These are phyloP conservation scores for Fusarium nematophilum DNA, from an alignment of 2,329 filamentous ascomycete genomes.

Conservation along the genomic window DNA sequence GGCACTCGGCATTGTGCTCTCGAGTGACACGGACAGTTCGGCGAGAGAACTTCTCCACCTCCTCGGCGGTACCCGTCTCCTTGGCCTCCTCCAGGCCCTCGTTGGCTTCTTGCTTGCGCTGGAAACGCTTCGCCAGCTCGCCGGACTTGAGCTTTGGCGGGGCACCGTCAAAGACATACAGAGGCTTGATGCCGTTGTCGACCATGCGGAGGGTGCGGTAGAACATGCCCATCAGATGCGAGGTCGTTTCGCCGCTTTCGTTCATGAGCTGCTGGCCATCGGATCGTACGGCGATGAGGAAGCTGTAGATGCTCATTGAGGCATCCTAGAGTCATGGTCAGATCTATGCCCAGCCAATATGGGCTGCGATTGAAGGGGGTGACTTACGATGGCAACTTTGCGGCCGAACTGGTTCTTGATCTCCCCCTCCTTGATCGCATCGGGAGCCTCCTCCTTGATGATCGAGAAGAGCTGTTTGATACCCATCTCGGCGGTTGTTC, in stretches of 20 bases:
- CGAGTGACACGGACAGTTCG: constrained; percentile 94
- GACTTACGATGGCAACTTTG: constrained; percentile 93
- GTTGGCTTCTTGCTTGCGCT: constrained; percentile 91
- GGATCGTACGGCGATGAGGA: constrained; percentile 96
- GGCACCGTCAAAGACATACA: constrained; percentile 97
- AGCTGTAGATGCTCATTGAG: constrained; percentile 99
- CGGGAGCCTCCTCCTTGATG: constrained; percentile 93
- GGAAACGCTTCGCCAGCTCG: constrained; percentile 94
- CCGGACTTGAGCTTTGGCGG: constrained; percentile 98
- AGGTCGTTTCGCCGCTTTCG: constrained; percentile 95
- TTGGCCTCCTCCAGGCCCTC: constrained; percentile 95
- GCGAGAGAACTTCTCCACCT: constrained; percentile 97
- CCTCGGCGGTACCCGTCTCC: constrained; percentile 94
- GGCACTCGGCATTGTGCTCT: constrained; percentile 96
- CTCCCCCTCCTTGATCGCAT: constrained; percentile 93
- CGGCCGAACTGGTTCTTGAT: constrained; percentile 99
- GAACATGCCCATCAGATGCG: constrained; percentile 99
- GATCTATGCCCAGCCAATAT: not conserved
- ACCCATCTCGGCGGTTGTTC: constrained; percentile 59
- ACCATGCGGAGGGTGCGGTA: constrained; percentile 98
- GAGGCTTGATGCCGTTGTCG: constrained; percentile 97
- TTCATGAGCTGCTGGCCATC: constrained; percentile 96
- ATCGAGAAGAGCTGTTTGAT: constrained; percentile 82
- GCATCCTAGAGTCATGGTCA: constrained; percentile 50
- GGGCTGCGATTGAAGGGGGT: too few relatives aligned